A percentile compares a stretch with the other conserved stretches of the same genome.
Conservation (phyloP, 345 rosid species). For the Eucalyptus microcorys region DNA sequence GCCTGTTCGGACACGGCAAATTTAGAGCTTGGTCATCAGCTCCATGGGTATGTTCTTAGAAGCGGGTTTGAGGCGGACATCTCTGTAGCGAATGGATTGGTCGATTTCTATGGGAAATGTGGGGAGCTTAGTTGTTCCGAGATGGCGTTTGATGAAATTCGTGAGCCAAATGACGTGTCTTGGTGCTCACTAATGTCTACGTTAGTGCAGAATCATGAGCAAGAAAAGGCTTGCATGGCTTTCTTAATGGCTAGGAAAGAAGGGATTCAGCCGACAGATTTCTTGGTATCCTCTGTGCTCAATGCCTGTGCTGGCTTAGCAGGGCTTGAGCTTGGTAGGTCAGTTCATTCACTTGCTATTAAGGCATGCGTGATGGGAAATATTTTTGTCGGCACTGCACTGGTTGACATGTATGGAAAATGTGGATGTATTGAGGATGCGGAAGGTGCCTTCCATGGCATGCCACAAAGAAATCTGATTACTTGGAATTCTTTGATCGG, state of each 20-base stretch:
- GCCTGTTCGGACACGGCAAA: slow-evolving; percentile 46
- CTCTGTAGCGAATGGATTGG: slow-evolving; percentile 59
- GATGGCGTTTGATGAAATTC: slow-evolving; percentile 40
- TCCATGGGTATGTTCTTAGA: slow-evolving; percentile 54
- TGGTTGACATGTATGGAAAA: slow-evolving; percentile 92
- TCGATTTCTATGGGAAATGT: slow-evolving; percentile 84
- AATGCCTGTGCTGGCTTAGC: slow-evolving; percentile 72
- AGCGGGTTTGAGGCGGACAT: slow-evolving; percentile 38
- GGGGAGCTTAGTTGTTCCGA: slow-evolving; percentile 30
- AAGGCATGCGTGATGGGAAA: slow-evolving; percentile 56
- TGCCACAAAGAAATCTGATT: slow-evolving; percentile 58
- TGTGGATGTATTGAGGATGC: slow-evolving; percentile 65
- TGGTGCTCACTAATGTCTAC: slow-evolving; percentile 72
- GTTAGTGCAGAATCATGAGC: slow-evolving; percentile 60
- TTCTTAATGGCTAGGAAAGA: slow-evolving; percentile 37
- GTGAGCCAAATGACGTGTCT: slow-evolving; percentile 53
- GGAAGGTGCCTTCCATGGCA: slow-evolving; percentile 37
- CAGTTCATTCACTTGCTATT: slow-evolving; percentile 54
- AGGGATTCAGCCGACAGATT: slow-evolving; percentile 47
- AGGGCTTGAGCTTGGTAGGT: slow-evolving; percentile 57
- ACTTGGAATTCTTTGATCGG: slow-evolving; percentile 69
- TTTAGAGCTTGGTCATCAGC: slow-evolving; percentile 44
- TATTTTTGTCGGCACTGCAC: slow-evolving; percentile 65
- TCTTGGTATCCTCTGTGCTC: slow-evolving; percentile 52
- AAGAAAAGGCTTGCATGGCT: slow-evolving; percentile 51